Evolutionary conservation across 306 rosid species (phyloP), one percentile per base, ranked within the genome.

Genomic region (Cicer cuneatum): DNA sequence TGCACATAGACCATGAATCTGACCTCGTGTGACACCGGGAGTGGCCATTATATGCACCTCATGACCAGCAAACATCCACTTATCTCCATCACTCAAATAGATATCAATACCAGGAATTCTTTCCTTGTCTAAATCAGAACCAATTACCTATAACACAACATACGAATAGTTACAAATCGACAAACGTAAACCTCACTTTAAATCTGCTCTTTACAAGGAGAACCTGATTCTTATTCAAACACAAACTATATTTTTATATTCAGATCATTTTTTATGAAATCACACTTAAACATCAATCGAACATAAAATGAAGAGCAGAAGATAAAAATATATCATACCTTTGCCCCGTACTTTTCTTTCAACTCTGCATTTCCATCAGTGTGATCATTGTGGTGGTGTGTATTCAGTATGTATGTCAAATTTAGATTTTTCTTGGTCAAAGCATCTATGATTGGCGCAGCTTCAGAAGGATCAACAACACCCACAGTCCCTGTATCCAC

Each of bases 41-140:
- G 99, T 94, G 56, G 84, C 97, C 88, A 94, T 86, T 81, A 94
- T 86, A 67, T 72, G 90, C 80, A 90, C 99, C 88, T 92, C 96
- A 74, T 92, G 97, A 51, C 96, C 97, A 18, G 99, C 97, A 83
- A 94, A 94, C 99, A 94, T 94, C 99, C 99, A 94, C 87, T 77
- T 90, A 87, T 94, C 99, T 78, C 95, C 99, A 74, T 90, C 97
- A 47, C 89, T 90, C 83, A 94, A 89, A 74, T 59, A 74, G 76
- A 94, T 94, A 78, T 94, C 99, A 59, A 92, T 88, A 45, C 93
- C 97, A 42, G 99, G 95, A 75, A 94, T 87, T 78, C 88, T 88
- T 42, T 92, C 92, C 72, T 76, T 85, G 85, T 92, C 99, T 53
- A 79, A 57, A 78, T 81, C 90, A 6, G 99, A 90, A 53, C 95